These are phyloP conservation scores for Cenchrus fungigraminus DNA, from an alignment of 176 grass and related monocot species.

Conservation along the genomic window DNA sequence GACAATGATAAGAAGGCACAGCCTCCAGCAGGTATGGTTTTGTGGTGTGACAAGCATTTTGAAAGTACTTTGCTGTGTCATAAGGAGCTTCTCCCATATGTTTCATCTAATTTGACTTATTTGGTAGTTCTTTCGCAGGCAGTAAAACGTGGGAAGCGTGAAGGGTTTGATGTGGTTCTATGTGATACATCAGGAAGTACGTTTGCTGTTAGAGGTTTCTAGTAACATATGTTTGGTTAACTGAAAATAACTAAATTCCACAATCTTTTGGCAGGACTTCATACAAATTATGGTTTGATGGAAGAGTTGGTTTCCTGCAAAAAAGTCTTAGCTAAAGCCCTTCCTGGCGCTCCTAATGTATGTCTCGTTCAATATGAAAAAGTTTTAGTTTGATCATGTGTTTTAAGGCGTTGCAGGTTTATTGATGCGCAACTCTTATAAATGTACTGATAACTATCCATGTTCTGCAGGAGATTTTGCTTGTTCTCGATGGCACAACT, in stretches of 20 bases:
- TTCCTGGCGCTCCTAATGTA: conserved; percentile 94
- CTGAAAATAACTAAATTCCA: conserved; percentile 5
- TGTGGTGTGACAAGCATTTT: conserved; percentile 16
- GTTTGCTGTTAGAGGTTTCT: conserved; percentile 36
- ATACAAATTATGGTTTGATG: conserved; percentile 98
- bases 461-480: conserved; percentile 71
- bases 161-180: conserved; percentile 84
- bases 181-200: conserved; percentile 99
- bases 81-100: not conserved
- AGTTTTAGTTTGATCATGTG: not conserved
- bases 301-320: conserved; percentile 91
- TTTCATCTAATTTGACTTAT: conserved; percentile 68
- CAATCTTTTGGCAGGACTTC: conserved; percentile 64
- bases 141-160: conserved; percentile 84
- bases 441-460: not conserved
- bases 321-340: conserved; percentile 81
- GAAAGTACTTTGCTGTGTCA: conserved; percentile 21
- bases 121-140: conserved; percentile 96
- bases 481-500: conserved; percentile 96
- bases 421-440: not conserved
- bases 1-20: conserved; percentile 78
- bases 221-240: not conserved
- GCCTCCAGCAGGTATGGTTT: conserved; percentile 65
- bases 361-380: conserved; percentile 26
- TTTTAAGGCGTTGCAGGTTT: not conserved